phyloP scores from a whole-genome alignment of 768 basidiomycete species.

The Tulasnella sp. region DNA sequence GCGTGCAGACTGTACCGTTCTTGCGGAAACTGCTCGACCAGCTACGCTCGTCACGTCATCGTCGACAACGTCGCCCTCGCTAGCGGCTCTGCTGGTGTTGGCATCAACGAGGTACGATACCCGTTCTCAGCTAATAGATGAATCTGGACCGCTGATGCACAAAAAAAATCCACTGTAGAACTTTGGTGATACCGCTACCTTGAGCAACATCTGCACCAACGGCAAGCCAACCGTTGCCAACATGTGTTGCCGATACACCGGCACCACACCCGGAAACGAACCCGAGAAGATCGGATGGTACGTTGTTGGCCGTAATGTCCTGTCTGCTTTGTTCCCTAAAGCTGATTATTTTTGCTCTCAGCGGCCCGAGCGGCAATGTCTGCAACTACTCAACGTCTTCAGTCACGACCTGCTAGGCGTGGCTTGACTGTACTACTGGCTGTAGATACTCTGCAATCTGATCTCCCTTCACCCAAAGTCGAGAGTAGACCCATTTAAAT shows the following conservation, averaged over 20 bases:
- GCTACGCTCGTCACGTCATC: slow-evolving; percentile 9
- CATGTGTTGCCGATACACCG: background rate
- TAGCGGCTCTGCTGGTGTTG: slow-evolving; percentile 8
- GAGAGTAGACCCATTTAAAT: no score
- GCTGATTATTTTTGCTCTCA: background rate
- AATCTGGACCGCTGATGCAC: background rate
- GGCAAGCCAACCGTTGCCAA: background rate
- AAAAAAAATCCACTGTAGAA: background rate
- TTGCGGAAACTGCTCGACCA: slow-evolving; percentile 13
- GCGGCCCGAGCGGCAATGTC: background rate
- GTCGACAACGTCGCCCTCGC: slow-evolving; percentile 7
- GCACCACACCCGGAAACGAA: background rate
- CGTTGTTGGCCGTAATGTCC: background rate
- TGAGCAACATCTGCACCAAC: slow-evolving; percentile 10
- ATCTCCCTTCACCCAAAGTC: no score
- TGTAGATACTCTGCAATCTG: no score
- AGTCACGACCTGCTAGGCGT: background rate
- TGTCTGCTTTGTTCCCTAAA: background rate
- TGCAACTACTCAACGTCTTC: background rate
- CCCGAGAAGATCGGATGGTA: background rate
- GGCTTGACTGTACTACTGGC: background rate
- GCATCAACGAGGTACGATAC: background rate
- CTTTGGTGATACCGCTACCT: slow-evolving; percentile 12
- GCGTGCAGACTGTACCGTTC: slow-evolving; percentile 6
- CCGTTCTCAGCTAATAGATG: no score